Evolutionary conservation across 352 stramenopile species (phyloP), one percentile per base, ranked within the genome.

Genomic region (Globisporangium canariense): DNA sequence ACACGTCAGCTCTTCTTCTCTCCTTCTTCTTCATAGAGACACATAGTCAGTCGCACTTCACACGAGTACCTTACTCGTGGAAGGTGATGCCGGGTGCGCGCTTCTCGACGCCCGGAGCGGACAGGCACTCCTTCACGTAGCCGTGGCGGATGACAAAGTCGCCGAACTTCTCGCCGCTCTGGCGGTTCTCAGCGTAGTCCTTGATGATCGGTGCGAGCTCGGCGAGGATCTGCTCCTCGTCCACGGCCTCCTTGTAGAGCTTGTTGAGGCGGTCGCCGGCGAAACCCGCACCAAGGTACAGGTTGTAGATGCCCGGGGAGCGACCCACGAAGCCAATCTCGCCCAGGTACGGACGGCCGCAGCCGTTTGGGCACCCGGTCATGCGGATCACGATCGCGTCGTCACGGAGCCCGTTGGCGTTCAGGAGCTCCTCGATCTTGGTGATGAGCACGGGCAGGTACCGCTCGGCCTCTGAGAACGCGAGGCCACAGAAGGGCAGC

Each of bases 341-440:
- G 22, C 96, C 97, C 86, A 99, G 94, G 86, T 99, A 99, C 20
- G 97, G 97, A 16, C 97, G 79, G 3, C 94, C 96, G 70, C 96
- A 99, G 52, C 97, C 97, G 78, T 99, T 99, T 32, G 96, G 93
- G 75, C 97, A 99, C 47, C 97, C 96, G n/a, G 96, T 99, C 96
- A 99, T 99, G 46, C 97, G 91, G 55, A 99, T 97, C 50, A 99
- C 81, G 64, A 99, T 98, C 70, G 98, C 91, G 69, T 99, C 94
- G 64, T 98, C 93, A 13, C 82, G 81, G 14, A 99, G 72, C 20
- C 93, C 94, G 68, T 91, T 78, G 58, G 86, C 89, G 65, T 94
- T 83, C 58, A 99, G 76, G 40, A 99, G 66, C 22, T 85, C 76
- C 41, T 98, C 89, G 53, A 99, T 90, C 65, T 96, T 96, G 65